Base-by-base conservation (phyloP, 2,329 filamentous ascomycete species). In the Verticillium dahliae region DNA sequence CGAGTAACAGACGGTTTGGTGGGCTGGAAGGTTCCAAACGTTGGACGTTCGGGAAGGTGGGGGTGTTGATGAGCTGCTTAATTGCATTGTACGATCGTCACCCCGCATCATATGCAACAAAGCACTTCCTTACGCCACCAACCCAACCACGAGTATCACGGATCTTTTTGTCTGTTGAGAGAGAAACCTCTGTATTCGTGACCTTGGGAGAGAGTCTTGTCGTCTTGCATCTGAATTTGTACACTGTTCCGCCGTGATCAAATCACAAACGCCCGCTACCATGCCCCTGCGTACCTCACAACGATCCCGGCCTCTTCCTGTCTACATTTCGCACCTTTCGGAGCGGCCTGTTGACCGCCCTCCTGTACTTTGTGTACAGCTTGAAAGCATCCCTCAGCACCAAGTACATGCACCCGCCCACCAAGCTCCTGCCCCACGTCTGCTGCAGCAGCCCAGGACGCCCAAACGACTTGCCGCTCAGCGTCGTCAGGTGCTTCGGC, bases 351-450 rank as follows among this genome's bases (percentile, higher is more conserved):
- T 85, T 80, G 67, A 83, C 79, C 13, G 85, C 85, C 63, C 80
- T 81, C 64, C 85, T 79, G 71, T 86, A 87, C 74, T 89, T 89
- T 66, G 82, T 80, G 69, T 87, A 90, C 31, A 90, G 73, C 62
- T 78, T 76, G 58, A 88, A 76, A 2, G 78, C 79, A 67, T 90
- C 87, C 73, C 94, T 95, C 59, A 97, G 74, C 10, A 97, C 87
- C 15, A 98, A 88, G 69, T 94, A 97, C 22, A 96, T 76, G 71
- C 91, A 95, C 0, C 95, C 95, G 1, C 95, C 95, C 1, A 95
- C 83, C 2, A 99, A 80, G 69, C 91, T 97, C 61, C 95, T 83
- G 1, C 92, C 95, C 92, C 95, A 98, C 62, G 88, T 86, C 67
- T 90, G 85, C 70, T 95, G 90, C 37, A 99, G 74, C 33, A 98